Base-by-base conservation (phyloP, 345 rosid genomes). In the Camelina laxa region DNA sequence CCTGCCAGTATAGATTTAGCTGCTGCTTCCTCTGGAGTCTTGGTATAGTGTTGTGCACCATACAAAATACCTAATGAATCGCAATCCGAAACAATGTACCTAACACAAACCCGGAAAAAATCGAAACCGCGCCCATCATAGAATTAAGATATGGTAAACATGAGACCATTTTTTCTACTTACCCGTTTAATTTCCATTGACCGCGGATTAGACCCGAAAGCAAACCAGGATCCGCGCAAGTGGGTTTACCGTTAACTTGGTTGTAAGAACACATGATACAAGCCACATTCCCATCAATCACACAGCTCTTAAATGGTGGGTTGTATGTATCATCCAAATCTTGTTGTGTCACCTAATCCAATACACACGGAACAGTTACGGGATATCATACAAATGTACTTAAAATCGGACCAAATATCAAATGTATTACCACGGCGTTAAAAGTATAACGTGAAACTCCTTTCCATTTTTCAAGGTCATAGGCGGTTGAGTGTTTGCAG, bases 181-280 rank as follows among this genome's bases (percentile, higher is more conserved):
- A 88, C 93, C 94, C 97, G 58, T 88, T 87, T 48, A 91, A 53
- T 71, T 87, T 84, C 97, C 97, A 91, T 51, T 83, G 14, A 9
- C 92, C 87, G 19, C 97, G 78, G 66, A 88, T 77, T 0, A 83
- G 81, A 6, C 94, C 94, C 0, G 83, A 13, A 4, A 91, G 87
- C n/a, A 91, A 86, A 65, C 84, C 81, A 0, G 85, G 84, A 44
- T 91, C 94, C 21, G 92, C 97, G 47, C 97, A 88, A 14, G 89
- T 81, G 0, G 97, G 94, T 63, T 73, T 87, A 14, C 94, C 97
- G 63, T 91, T 91, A 56, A 91, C 91, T 79, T 86, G 85, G 69
- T 91, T 91, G 73, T 87, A 91, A 36, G 92, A 87, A 69, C 92
- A 91, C 97, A 91, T 91, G 61, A 91, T 90, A 75, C 97, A 84